Evolutionary conservation across 257 asterid species (phyloP), one percentile per base, ranked within the genome.

Genomic region (Prunella vulgaris): DNA sequence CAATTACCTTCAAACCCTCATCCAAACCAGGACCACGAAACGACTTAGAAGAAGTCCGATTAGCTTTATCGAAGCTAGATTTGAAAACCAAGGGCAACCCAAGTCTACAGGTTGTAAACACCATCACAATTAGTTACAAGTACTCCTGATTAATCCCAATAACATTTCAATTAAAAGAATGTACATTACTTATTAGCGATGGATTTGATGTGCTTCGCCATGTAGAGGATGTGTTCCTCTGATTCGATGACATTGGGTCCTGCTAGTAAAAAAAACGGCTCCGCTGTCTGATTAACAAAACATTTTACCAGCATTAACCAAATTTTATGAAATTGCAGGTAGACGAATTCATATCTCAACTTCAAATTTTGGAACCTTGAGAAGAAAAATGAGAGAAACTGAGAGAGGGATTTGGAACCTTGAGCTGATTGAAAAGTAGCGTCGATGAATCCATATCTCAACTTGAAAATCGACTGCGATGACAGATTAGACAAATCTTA

Each of bases 181-280:
- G 4, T n/a, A 54, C 20, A 22, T 14, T 81, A 85, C 92, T 84
- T 88, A 8, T 87, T 10, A 52, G 92, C 68, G 74, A 84, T 79
- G 54, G 83, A 66, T 67, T 90, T 90, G 49, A 90, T 81, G 25
- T 90, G 83, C 69, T 82, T 84, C 24, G 93, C 97, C 95, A 91
- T 91, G 69, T 81, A 79, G 42, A 93, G 82, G 72, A 93, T 77
- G 69, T 90, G 96, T 7, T 93, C 96, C 82, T 88, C 95, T 0
- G 95, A 90, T 83, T 90, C 96, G 37, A 86, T 88, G 82, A 88
- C 97, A 87, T 93, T 93, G 6, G 97, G 97, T 18, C 96, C 99
- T 7, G 97, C 96, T 69, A 93, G 80, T 62, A 93, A 56, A 77
- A 93, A 93, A 75, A 93, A 93, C 17, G 99, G 96, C 73, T 87